Conservation (phyloP, 441 rosid genomes). For the Gossypium schwendimanii region DNA sequence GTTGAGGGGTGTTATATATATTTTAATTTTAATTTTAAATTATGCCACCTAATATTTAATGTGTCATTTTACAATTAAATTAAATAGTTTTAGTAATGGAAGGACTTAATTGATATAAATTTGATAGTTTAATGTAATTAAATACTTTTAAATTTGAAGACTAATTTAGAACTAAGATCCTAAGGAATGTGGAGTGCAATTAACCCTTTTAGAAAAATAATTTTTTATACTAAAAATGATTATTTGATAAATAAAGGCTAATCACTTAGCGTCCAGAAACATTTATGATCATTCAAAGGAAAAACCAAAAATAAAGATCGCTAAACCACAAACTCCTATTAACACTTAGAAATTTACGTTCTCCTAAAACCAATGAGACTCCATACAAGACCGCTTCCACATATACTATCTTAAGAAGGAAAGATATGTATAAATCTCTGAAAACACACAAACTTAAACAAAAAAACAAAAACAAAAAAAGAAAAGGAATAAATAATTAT, state of each 20-base stretch:
- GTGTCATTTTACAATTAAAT: too few species aligned
- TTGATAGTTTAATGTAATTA: too few species aligned
- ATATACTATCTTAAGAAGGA: neutral
- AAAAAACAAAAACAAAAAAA: neutral
- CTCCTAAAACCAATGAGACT: constrained; percentile 19
- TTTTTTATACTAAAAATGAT: neutral
- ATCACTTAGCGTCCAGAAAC: neutral
- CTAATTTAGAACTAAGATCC: too few species aligned
- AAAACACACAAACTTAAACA: neutral
- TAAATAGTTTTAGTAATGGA: too few species aligned
- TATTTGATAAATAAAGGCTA: neutral
- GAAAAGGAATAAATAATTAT: neutral
- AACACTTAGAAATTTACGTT: neutral
- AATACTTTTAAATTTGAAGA: too few species aligned
- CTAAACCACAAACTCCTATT: constrained; percentile 10
- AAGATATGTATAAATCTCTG: neutral
- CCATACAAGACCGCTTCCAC: neutral
- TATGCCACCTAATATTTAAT: too few species aligned
- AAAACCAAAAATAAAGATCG: neutral
- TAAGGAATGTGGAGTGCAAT: too few species aligned
- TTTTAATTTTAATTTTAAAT: too few species aligned
- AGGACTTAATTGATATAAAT: too few species aligned
- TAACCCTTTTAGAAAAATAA: neutral
- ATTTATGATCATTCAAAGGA: neutral
- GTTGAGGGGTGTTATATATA: too few species aligned